phyloP scores from a whole-genome alignment of 208 protist genomes.

The Acanthamoeba quina region DNA sequence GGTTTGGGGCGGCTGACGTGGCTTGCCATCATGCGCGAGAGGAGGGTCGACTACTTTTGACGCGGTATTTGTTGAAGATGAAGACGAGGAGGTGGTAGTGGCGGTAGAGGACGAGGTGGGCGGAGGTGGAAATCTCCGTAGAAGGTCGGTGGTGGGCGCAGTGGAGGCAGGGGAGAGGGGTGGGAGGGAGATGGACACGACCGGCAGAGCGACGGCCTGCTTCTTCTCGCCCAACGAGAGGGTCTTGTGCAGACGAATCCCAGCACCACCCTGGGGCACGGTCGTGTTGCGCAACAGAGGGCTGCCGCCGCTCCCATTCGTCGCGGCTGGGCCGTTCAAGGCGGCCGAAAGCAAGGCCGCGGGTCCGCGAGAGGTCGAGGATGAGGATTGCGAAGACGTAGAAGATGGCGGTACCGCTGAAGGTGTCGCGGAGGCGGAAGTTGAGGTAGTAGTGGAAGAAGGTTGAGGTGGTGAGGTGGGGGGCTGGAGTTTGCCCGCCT shows the following conservation, averaged over 20 bases:
- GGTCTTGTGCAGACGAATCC: slow-evolving; percentile 36
- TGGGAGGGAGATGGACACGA: not conserved
- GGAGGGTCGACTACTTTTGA: not conserved
- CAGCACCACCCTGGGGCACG: slow-evolving; percentile 37
- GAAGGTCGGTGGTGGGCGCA: not conserved
- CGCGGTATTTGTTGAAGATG: not conserved
- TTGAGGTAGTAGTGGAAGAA: not conserved
- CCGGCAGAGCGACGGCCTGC: slow-evolving; percentile 25
- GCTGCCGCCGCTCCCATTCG: slow-evolving; percentile 3
- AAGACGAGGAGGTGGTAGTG: not conserved
- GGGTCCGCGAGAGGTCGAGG: not conserved
- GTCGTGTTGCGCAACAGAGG: slow-evolving; percentile 54
- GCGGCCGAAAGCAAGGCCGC: not conserved
- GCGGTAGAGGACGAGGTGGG: not conserved
- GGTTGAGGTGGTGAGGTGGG: not conserved
- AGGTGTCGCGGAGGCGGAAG: not conserved
- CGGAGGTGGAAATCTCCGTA: slow-evolving; percentile 53
- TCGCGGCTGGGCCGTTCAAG: not conserved
- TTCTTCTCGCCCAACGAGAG: slow-evolving; percentile 48
- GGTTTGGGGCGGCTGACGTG: no score
- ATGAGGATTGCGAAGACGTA: not conserved
- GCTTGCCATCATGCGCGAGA: not conserved
- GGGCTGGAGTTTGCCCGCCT: not conserved
- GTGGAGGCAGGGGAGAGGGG: not conserved
- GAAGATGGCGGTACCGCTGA: not conserved